Evolutionary conservation across 106 monocot genomes (phyloP), one percentile per base, ranked within the genome.

Genomic region (Narthecium ossifragum): DNA sequence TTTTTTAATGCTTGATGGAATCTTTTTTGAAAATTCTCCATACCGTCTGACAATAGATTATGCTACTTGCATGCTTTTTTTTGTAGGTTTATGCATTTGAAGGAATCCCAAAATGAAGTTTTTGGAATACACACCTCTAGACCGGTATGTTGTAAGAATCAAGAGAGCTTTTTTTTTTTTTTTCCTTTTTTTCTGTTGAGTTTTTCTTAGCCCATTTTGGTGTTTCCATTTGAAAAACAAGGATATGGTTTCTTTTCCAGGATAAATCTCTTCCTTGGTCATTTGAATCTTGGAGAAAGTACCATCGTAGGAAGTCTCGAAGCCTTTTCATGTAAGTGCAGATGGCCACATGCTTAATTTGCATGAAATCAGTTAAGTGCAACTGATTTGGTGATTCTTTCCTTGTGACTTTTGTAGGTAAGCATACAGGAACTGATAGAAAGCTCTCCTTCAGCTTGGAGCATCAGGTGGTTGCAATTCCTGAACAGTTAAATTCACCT

Each of bases 401-500:
- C 36, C 13, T 6, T 15, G 36, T n/a, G 4, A 17, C 0, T 13
- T 46, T 21, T n/a, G 11, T 24, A 92, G 92, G 92, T 76, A 92
- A 92, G 69, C 77, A 88, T 52, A 76, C 80, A 12, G 88, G 71
- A 17, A 59, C 57, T 41, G 92, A 92, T 73, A 75, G 84, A 23
- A 88, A 79, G 52, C 84, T 84, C 33, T 92, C 92, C 53, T 46
- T 88, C 34, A 88, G 84, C 73, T 62, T 92, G 36, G 92, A 92
- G 60, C 92, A 88, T 68, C 84, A 92, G 92, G 92, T 88, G n/a
- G n/a, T n/a, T n/a, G n/a, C n/a, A n/a, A n/a, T n/a, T n/a, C n/a
- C n/a, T n/a, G n/a, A n/a, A n/a, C n/a, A n/a, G n/a, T n/a, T n/a
- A n/a, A n/a, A n/a, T n/a, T n/a, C n/a, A n/a, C n/a, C n/a, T n/a